Conservation (phyloP, 1,139 yeast genomes). For the Suzukiozyma palmioleophila region DNA sequence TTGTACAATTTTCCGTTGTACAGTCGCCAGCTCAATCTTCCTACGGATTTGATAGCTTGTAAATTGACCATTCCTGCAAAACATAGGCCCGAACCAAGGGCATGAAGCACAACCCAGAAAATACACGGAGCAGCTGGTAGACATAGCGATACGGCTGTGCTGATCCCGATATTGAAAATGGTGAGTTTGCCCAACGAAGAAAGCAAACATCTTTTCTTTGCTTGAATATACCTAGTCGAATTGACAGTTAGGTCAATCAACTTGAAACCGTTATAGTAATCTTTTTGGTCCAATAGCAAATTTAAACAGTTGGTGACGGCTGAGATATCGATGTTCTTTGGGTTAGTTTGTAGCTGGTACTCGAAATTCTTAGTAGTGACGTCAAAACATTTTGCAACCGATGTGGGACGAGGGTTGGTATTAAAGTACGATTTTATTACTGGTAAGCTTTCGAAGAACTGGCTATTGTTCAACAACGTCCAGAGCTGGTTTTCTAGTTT, state of each 20-base stretch:
- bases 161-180: neutral
- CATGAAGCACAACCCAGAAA: conserved; percentile 9
- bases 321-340: conserved; percentile 3
- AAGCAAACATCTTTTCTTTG: conserved; percentile 1
- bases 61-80: conserved; percentile 11
- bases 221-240: conserved; percentile 9
- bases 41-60: conserved; percentile 15
- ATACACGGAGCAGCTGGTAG: conserved; percentile 12
- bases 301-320: conserved; percentile 13
- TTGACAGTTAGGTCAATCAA: conserved; percentile 25
- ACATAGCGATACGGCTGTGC: neutral
- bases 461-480: conserved; percentile 9
- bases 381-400: conserved; percentile 14
- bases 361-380: conserved; percentile 11
- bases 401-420: conserved; percentile 19
- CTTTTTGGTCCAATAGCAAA: conserved; percentile 24
- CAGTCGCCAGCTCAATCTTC: conserved; percentile 33
- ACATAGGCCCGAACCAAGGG: conserved; percentile 5
- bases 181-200: neutral
- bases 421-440: conserved; percentile 18
- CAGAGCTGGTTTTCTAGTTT: conserved; percentile 18
- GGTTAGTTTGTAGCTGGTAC: conserved; percentile 2
- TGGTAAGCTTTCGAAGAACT: conserved; percentile 7
- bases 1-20: conserved; percentile 22
- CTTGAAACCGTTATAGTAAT: conserved; percentile 30